Conservation (phyloP, 768 basidiomycete species). For the Mycena rebaudengoi region DNA sequence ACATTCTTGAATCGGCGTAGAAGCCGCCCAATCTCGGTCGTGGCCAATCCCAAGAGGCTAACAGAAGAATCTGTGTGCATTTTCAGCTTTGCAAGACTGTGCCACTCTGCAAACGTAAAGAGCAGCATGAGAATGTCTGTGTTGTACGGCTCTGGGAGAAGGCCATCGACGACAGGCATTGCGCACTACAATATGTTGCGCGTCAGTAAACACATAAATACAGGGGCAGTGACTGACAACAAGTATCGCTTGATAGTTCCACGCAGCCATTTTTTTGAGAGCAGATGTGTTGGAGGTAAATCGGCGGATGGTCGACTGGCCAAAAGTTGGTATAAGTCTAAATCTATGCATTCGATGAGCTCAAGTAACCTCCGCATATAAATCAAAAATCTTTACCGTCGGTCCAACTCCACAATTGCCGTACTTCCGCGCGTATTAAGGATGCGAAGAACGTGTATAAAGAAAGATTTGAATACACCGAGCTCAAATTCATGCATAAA, state of each 20-base stretch:
- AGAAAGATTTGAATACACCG: slow-evolving; percentile 46
- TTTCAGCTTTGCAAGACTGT: slow-evolving; percentile 38
- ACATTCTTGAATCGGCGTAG: background rate
- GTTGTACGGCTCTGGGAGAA: slow-evolving; percentile 21
- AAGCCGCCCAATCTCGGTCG: slow-evolving; percentile 23
- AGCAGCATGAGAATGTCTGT: slow-evolving; percentile 21
- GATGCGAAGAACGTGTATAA: slow-evolving; percentile 47
- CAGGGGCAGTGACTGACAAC: background rate
- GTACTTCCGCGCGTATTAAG: slow-evolving; percentile 26
- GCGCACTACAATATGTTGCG: slow-evolving; percentile 8
- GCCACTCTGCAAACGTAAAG: too few relatives aligned
- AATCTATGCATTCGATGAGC: background rate
- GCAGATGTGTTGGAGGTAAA: slow-evolving; percentile 31
- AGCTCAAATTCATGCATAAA: slow-evolving; percentile 53
- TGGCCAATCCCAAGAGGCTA: slow-evolving; percentile 12
- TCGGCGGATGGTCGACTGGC: slow-evolving; percentile 27
- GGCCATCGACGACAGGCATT: slow-evolving; percentile 14
- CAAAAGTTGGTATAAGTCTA: slow-evolving; percentile 35
- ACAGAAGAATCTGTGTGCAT: slow-evolving; percentile 37
- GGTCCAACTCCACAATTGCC: slow-evolving; percentile 32
- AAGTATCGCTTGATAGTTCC: slow-evolving; percentile 38
- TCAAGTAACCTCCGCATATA: background rate
- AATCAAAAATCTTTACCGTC: slow-evolving; percentile 31
- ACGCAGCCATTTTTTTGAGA: slow-evolving; percentile 31
- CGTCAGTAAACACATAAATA: background rate